Evolutionary conservation across 1,139 yeast genomes (phyloP), one percentile per base, ranked within the genome.

Genomic region (Saccharomyces hybrid): DNA sequence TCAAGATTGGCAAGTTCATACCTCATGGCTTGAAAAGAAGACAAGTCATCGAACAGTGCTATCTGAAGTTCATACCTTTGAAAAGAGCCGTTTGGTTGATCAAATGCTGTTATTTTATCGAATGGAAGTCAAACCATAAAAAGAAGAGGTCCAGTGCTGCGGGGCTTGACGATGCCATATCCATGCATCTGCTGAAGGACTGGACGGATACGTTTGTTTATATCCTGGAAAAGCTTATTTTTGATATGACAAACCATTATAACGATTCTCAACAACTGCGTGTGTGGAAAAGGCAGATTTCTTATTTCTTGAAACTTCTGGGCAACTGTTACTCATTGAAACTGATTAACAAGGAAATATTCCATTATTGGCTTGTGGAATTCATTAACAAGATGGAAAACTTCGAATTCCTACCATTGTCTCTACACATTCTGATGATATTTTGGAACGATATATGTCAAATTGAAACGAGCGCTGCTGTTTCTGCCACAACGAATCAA

Each of bases 21-120:
- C 98, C 99, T 0, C 97, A 91, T 67, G 97, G 97, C 0, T 80
- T 91, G 26, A 76, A 91, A 60, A 86, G 88, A 66, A 81, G 83
- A 61, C 77, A 79, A 1, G 74, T 91, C 44, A 70, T 91, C 3
- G 97, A 90, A 58, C 86, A 84, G 56, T 78, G 95, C 60, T 78
- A 86, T 59, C 66, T 74, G 42, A 83, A 84, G 62, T 72, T 73
- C 32, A 83, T 91, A 0, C 97, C 98, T 0, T 74, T 86, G 3
- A 69, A 80, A 26, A 74, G 97, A 56, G 96, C 97, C 0, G 71
- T 91, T 3, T 91, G 99, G 99, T 79, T 91, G 58, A 87, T 93
- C 3, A 82, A 88, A 61, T 88, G 97, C 69, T 88, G 90, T 1
- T 82, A 93, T 16, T 84, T 87, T 14, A 88, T 90, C 56, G 98